phyloP scores from a whole-genome alignment of 2,329 filamentous ascomycete species.

The Ophiocordyceps camponoti-floridani region DNA sequence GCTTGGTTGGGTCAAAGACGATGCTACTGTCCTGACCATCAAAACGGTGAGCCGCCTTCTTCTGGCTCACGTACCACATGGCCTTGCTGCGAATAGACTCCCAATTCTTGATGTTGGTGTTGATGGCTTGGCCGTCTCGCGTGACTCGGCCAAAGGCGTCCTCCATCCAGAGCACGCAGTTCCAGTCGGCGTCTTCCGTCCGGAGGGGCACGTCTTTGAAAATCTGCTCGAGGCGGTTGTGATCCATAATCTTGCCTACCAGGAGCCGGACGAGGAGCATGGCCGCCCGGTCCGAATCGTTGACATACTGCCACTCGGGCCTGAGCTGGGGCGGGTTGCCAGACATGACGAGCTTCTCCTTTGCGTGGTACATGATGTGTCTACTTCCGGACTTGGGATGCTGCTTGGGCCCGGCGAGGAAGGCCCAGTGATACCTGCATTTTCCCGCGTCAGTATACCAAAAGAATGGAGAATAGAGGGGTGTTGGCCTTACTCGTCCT shows the following conservation, averaged over 20 bases:
- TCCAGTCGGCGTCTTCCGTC: slow-evolving; percentile 16
- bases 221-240: slow-evolving; percentile 9
- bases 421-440: slow-evolving; percentile 18
- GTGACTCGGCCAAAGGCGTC: slow-evolving; percentile 16
- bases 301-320: slow-evolving; percentile 11
- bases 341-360: slow-evolving; percentile 7
- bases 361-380: slow-evolving; percentile 13
- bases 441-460: background rate
- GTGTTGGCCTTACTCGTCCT: slow-evolving; percentile 2
- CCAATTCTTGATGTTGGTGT: slow-evolving; percentile 16
- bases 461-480: background rate
- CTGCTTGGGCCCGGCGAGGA: slow-evolving; percentile 17
- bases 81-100: slow-evolving; percentile 13
- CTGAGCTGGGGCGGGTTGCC: slow-evolving; percentile 2
- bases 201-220: slow-evolving; percentile 13
- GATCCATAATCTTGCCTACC: slow-evolving; percentile 14
- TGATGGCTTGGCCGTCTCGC: slow-evolving; percentile 12
- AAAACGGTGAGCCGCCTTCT: slow-evolving; percentile 21
- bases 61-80: slow-evolving; percentile 19
- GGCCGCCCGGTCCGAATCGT: slow-evolving; percentile 1
- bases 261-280: slow-evolving; percentile 9
- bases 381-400: slow-evolving; percentile 5
- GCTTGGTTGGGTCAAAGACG: slow-evolving; percentile 12
- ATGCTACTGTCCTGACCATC: slow-evolving; percentile 10
- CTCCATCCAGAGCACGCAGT: slow-evolving; percentile 23